Evolutionary conservation across 1,284 basidiomycete genomes (phyloP), one percentile per base, ranked within the genome.

Genomic region (Coniferiporia weirii): DNA sequence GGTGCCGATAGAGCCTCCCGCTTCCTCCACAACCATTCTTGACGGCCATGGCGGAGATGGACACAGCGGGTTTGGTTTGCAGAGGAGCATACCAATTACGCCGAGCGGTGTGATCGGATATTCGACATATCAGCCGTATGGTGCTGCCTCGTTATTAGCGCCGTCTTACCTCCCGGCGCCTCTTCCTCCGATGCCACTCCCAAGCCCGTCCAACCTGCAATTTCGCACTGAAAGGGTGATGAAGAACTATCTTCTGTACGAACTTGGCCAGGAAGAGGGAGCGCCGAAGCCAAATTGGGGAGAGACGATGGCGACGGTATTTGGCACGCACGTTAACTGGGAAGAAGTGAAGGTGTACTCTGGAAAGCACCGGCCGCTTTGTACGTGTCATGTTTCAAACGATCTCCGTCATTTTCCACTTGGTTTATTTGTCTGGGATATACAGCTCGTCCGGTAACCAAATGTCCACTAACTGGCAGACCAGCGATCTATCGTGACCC

Each of bases 301-400:
- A 49, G 81, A 87, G 49, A 89, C 85, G 2, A 91, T 91, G 85
- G 69, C 76, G 10, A 84, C 87, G 1, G 76, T 94, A 72, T 91
- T 94, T 65, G 91, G 91, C 4, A 76, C 84, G 56, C 81, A 89
- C 64, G 83, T 85, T 9, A 75, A 80, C 44, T 91, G 87, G 88
- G 82, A 86, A 52, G 79, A 83, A 17, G 62, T 89, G 19, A 82
- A 78, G 61, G 84, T 86, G 1, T 88, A 81, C 63, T 68, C 76
- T 1, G 76, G 79, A 17, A 87, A 84, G 68, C 76, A 76, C 19
- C 73, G 87, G 20, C 88, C 87, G 0, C 60, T 84, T 44, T 71
- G 87, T 89, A 66, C 51, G 80, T 76, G 19, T 48, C 52, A 22
- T 56, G 59, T 22, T 36, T 59, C 49, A 27, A 55, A 49, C 59